Evolutionary conservation across 352 stramenopile species (phyloP), one percentile per base, ranked within the genome.

Genomic region (Phytophthora lateralis): DNA sequence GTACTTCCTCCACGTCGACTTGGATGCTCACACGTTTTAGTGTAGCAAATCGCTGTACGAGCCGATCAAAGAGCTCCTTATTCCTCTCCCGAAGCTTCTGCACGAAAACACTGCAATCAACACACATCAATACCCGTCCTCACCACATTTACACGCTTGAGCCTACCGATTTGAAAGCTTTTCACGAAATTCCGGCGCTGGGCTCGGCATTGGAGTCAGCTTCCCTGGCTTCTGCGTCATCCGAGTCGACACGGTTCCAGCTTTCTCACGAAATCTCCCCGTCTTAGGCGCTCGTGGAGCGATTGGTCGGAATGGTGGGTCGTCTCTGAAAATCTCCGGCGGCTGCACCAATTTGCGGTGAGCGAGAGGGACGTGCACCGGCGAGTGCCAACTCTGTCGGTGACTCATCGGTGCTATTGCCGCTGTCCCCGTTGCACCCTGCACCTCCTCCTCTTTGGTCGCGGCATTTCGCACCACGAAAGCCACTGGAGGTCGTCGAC

Each of bases 261-360:
- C 35, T 39, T 69, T 69, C 0, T 51, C 59, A 12, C 53, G 26
- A 35, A 32, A 14, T 30, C 44, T 49, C 10, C 24, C 30, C 8
- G 26, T 51, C 41, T 54, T 55, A 2, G 61, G 46, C 6, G 46
- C 50, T 38, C 50, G 41, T 7, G 65, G 54, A 20, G 55, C 48
- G 2, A 75, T 56, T 0, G 75, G 76, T 29, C 66, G 67, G 37
- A 81, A 78, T 3, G 75, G 79, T 1, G 62, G 66, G 10, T 85
- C 66, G 3, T 60, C 45, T 29, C 69, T 63, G 52, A 90, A 85
- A 42, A 86, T 75, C 38, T 64, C 66, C 2, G 75, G 76, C 0
- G 75, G 48, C 18, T 79, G 55, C 46, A 92, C 77, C 30, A 88
- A 55, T 39, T 92, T 92, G 44, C 80, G 79, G 63, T 90, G 82